Evolutionary conservation across 495 filamentous ascomycete genomes (phyloP), one percentile per base, ranked within the genome.

Genomic region (Cudoniella acicularis): DNA sequence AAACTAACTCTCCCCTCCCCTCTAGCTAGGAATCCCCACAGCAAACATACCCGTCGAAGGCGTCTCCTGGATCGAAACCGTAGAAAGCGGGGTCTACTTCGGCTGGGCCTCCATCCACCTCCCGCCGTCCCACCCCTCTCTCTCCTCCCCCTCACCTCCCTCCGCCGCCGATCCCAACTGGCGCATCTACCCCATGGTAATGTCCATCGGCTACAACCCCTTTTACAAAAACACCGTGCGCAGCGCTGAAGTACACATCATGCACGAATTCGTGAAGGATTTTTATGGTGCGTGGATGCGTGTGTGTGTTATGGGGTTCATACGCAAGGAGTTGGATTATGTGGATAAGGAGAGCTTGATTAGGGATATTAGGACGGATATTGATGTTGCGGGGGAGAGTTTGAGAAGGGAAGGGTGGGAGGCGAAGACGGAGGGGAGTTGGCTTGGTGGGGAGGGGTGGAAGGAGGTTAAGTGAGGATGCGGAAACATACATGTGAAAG

Each of bases 181-280:
- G 40, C 74, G 72, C 43, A 75, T 96, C 18, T 89, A 87, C 70
- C 90, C 90, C 0, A 95, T 96, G 76, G 93, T 96, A 50, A 86
- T 98, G 86, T 88, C 83, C 40, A 93, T 98, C 51, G 92, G 93
- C n/a, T 96, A 89, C 78, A 96, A 96, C 67, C 91, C 92, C 0
- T 95, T 90, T 72, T 96, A 95, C 75, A 92, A 91, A 70, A 96
- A 97, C 71, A 81, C 81, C 21, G 83, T 87, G 41, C 80, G 90
- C 18, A 87, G 82, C 41, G 89, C 93, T 64, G 94, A 98, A 80
- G 92, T 97, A 62, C 93, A 98, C 72, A 80, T 98, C 56, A 79
- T 98, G 75, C 86, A 89, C 73, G 63, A 58, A 58, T 96, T 86
- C 77, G 73, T 27, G 60, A 73, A 68, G 41, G 90, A 97, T 68